A percentile compares a stretch with the other conserved stretches of the same genome.
These are phyloP conservation scores for Carallia brachiata DNA, from an alignment of 345 rosid species.

Conservation along the genomic window DNA sequence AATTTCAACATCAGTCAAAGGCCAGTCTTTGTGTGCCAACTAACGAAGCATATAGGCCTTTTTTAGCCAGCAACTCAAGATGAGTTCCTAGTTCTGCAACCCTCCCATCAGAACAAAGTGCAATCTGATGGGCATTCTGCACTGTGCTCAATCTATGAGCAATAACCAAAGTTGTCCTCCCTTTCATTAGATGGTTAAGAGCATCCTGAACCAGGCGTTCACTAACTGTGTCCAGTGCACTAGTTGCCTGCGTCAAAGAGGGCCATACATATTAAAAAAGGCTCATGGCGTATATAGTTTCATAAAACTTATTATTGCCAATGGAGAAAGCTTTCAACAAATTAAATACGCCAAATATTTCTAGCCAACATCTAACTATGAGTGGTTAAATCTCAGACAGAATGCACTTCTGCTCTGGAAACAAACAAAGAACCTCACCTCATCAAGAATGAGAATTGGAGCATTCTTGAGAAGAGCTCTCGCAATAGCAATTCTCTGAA, in stretches of 20 bases:
- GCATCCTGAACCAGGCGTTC: slow-evolving; percentile 95
- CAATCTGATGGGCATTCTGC: slow-evolving; percentile 86
- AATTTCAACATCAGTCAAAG: slow-evolving; percentile 49
- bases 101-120: slow-evolving; percentile 77
- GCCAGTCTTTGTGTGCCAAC: slow-evolving; percentile 93
- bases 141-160: slow-evolving; percentile 97
- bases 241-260: slow-evolving; percentile 65
- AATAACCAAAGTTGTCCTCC: slow-evolving; percentile 84
- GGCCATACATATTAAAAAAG: neutral
- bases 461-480: slow-evolving; percentile 92
- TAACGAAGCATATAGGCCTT: slow-evolving; percentile 79
- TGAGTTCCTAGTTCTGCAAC: slow-evolving; percentile 87
- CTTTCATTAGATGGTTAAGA: slow-evolving; percentile 79
- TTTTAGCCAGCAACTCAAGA: slow-evolving; percentile 58
- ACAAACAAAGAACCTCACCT: slow-evolving; percentile 42
- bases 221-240: slow-evolving; percentile 76
- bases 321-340: neutral
- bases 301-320: neutral
- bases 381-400: neutral
- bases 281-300: neutral
- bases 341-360: neutral
- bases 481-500: slow-evolving; percentile 91
- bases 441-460: slow-evolving; percentile 84
- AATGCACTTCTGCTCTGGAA: neutral
- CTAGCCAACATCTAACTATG: too few relatives aligned